phyloP scores from a whole-genome alignment of 345 rosid genomes.

The Lepidium aucheri region DNA sequence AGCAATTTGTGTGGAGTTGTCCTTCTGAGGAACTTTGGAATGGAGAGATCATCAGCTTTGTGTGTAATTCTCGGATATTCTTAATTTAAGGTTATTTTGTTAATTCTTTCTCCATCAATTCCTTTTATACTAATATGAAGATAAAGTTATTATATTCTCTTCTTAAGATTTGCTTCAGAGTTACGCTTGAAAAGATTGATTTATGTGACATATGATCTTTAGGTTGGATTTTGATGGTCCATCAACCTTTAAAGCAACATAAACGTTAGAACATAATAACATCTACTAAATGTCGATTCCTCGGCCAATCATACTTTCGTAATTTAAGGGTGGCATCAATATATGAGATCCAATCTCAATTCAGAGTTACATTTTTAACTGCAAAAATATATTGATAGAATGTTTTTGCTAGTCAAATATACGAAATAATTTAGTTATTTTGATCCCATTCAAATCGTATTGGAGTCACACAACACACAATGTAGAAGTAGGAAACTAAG shows the following conservation, averaged over 20 bases:
- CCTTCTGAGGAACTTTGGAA: constrained; percentile 2
- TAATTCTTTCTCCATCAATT: background rate
- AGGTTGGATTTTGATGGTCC: constrained; percentile 10
- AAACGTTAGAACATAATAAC: background rate
- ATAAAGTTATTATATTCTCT: background rate
- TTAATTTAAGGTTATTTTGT: background rate
- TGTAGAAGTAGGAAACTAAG: background rate
- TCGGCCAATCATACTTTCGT: background rate
- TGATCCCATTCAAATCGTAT: background rate
- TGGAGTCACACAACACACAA: background rate
- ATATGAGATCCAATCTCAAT: background rate
- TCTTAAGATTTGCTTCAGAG: background rate
- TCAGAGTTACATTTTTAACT: background rate
- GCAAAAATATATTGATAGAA: background rate
- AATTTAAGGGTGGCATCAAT: background rate
- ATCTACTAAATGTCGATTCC: background rate
- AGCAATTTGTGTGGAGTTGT: constrained; percentile 7
- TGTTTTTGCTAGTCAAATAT: background rate
- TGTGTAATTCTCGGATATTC: constrained; percentile 16
- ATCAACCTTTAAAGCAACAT: background rate
- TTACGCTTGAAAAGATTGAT: background rate
- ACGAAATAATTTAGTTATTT: background rate
- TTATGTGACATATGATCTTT: background rate
- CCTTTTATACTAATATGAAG: background rate
- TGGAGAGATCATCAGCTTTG: background rate